phyloP scores from a whole-genome alignment of 345 rosid species.

The Balakata baccata region DNA sequence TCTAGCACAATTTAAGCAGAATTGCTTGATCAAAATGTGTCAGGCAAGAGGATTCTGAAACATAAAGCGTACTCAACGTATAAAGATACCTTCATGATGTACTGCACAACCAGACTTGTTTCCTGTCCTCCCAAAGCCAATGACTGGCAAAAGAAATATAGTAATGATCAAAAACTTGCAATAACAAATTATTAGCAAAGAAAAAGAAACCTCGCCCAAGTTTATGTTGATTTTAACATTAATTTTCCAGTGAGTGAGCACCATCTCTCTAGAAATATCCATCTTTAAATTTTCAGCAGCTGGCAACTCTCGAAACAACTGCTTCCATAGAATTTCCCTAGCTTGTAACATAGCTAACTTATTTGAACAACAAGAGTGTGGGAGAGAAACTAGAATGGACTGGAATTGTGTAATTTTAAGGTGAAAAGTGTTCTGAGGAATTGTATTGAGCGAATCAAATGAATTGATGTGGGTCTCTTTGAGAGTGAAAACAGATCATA shows the following conservation, averaged over 20 bases:
- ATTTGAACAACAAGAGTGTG: not conserved
- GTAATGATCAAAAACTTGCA: slow-evolving; percentile 15
- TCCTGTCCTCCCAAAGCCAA: slow-evolving; percentile 84
- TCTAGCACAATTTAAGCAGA: too few species aligned
- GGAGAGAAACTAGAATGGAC: not conserved
- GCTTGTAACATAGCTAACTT: not conserved
- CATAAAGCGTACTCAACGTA: slow-evolving; percentile 14
- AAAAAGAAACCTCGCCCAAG: not conserved
- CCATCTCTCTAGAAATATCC: not conserved
- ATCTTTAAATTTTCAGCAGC: not conserved
- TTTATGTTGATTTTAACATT: not conserved
- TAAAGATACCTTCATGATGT: slow-evolving; percentile 84
- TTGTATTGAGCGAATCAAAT: not conserved
- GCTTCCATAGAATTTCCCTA: not conserved
- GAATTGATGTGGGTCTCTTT: not conserved
- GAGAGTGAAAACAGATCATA: not conserved
- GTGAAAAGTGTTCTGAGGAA: not conserved
- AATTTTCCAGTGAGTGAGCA: not conserved
- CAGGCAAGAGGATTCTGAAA: not conserved
- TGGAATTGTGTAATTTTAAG: not conserved
- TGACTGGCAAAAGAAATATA: slow-evolving; percentile 42
- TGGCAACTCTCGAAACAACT: not conserved
- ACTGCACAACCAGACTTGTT: slow-evolving; percentile 82
- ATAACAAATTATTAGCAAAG: not conserved
- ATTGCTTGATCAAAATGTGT: not conserved